Evolutionary conservation across 345 rosid species (phyloP), one percentile per base, ranked within the genome.

Genomic region (Acer saccharum): DNA sequence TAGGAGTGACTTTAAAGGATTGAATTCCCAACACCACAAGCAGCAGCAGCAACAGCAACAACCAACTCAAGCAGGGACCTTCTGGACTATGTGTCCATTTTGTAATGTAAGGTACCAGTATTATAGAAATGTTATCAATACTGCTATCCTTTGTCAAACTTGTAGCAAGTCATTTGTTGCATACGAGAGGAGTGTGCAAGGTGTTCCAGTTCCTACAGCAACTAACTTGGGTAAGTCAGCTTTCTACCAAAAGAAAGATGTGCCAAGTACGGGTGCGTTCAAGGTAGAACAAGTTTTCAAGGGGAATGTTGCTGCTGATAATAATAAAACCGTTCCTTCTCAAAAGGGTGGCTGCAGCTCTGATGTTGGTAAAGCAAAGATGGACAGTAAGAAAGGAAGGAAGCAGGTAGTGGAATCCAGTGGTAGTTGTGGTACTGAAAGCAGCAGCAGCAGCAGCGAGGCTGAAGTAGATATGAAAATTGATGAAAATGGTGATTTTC

Each of bases 31-130:
- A 70, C 83, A 81, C 65, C 82, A 69, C 60, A 87, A 60, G 61
- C 79, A 78, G 41, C 84, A 74, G 57, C 79, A 78, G 41, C 84
- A 74, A 62, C 90, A 76, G 69, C 84, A 17, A 62, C 90, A 76
- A 69, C 83, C 82, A 72, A 66, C 82, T 68, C 93, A 85, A 82
- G 65, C 85, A 43, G 78, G 83, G 17, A 86, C 84, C n/a, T 92
- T 92, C 83, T 87, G 94, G 93, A 89, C 95, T 70, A 80, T 80
- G 46, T 95, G 99, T 75, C 88, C 93, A 20, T 93, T 80, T 82
- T 93, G 99, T 84, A 46, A 46, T 0, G 79, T 60, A n/a, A 87
- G 57, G 74, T 81, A 85, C 79, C 90, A 89, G 78, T 92, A 81
- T 79, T 81, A 66, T 74, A 76, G 78, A 65, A 84, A 79, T 4